Conservation (phyloP, 176 grass and related monocot species). For the Puya raimondii region DNA sequence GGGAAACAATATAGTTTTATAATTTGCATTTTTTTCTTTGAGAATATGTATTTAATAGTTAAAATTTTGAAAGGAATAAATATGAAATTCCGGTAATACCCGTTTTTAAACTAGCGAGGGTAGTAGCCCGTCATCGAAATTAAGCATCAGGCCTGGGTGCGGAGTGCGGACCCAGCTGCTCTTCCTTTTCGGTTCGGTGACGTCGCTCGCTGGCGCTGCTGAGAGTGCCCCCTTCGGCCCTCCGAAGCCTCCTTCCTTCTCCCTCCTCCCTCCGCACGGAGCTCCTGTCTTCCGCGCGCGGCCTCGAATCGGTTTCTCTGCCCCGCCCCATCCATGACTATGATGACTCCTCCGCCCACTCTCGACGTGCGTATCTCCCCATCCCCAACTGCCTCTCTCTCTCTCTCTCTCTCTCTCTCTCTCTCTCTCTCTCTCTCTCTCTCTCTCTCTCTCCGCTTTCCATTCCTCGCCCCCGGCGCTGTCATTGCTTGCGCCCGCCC, state of each 20-base stretch:
- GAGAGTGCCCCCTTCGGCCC: background rate
- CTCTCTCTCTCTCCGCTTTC: background rate
- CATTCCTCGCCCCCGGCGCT: no score
- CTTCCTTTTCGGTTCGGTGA: background rate
- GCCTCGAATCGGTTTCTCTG: conserved; percentile 13
- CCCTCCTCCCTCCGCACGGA: background rate
- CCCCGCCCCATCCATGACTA: conserved; percentile 43
- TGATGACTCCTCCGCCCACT: conserved; percentile 54
- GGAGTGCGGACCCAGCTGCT: background rate
- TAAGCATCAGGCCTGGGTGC: no score
- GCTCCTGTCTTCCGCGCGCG: background rate
- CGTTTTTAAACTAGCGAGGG: no score
- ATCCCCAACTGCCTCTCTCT: background rate
- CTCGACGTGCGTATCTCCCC: conserved; percentile 43
- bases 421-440: background rate
- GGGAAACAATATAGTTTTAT: no score
- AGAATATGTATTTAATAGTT: no score
- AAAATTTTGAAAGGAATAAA: no score
- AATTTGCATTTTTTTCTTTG: no score
- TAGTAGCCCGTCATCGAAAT: no score
- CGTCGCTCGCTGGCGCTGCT: background rate
- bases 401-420: conserved; percentile 2
- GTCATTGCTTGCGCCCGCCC: no score
- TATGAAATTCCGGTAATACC: no score
- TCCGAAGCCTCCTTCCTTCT: background rate